These are phyloP conservation scores for Amaranthus tricolor DNA, from an alignment of 179 eudicot species.

Conservation along the genomic window DNA sequence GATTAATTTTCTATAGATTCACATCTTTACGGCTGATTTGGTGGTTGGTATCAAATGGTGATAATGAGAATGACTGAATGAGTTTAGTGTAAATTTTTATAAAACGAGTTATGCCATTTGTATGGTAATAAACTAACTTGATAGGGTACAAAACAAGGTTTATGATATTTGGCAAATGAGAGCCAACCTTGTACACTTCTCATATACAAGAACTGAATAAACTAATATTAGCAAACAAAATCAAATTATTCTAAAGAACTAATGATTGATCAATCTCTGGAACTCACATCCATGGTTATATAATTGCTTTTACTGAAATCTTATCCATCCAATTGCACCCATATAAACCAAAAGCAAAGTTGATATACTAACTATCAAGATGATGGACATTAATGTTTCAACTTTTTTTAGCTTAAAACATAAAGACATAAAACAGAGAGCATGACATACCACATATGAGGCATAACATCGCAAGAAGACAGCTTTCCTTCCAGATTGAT, in stretches of 20 bases:
- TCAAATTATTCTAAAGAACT: too few relatives aligned
- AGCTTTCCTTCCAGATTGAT: conserved; percentile 74
- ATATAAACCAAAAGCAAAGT: neutral
- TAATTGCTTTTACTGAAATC: neutral
- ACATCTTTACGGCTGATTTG: too few relatives aligned
- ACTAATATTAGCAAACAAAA: neutral
- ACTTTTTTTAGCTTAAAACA: neutral
- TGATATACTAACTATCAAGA: neutral
- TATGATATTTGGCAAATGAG: neutral
- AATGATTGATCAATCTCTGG: too few relatives aligned
- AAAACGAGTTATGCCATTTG: too few relatives aligned
- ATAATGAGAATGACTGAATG: too few relatives aligned
- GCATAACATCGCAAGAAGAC: conserved; percentile 91
- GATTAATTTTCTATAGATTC: too few relatives aligned
- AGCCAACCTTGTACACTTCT: neutral
- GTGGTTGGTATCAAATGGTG: too few relatives aligned
- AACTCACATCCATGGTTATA: too few relatives aligned
- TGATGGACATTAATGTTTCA: neutral
- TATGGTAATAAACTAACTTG: too few relatives aligned
- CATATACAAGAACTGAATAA: neutral
- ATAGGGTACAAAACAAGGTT: neutral
- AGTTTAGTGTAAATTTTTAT: too few relatives aligned
- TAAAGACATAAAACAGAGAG: conserved; percentile 7
- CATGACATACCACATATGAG: conserved; percentile 74
- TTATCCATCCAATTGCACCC: neutral